Percentiles rank a stretch among this genome's conserved stretches.
phyloP scores from a whole-genome alignment of 1,284 basidiomycete species.

The Tetrapyrgos nigripes region DNA sequence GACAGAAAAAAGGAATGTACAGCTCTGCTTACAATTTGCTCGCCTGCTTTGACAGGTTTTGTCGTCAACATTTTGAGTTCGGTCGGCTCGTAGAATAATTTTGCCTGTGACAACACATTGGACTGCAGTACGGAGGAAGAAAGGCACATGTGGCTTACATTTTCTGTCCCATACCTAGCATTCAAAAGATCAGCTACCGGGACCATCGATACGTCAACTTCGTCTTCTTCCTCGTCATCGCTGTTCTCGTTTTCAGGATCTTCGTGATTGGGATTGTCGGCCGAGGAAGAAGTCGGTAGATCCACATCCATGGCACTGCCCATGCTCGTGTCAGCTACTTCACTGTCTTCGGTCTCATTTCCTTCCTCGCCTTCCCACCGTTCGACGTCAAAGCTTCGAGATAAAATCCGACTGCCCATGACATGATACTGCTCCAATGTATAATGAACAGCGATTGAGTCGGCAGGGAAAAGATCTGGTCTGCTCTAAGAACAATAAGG shows the following conservation, averaged over 20 bases:
- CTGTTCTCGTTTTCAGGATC: conserved; percentile 43
- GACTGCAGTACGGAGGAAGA: conserved; percentile 1
- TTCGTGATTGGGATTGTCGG: conserved; percentile 25
- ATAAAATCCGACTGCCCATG: conserved; percentile 94
- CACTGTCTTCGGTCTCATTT: conserved; percentile 36
- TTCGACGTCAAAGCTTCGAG: conserved; percentile 86
- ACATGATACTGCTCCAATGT: conserved; percentile 84
- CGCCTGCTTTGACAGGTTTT: conserved; percentile 75
- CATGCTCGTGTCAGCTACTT: conserved; percentile 36
- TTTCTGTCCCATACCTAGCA: conserved; percentile 86
- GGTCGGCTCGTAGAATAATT: conserved; percentile 81
- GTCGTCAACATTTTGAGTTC: conserved; percentile 86
- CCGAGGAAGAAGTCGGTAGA: conserved; percentile 19
- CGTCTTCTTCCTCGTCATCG: conserved; percentile 67
- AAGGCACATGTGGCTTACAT: conserved; percentile 57
- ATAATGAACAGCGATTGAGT: conserved; percentile 59
- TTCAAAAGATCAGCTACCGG: conserved; percentile 97
- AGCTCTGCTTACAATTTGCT: conserved; percentile 82
- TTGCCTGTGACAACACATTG: conserved; percentile 59
- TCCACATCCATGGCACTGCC: conserved; percentile 63
- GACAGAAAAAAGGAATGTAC: neutral
- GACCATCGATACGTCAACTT: conserved; percentile 88
- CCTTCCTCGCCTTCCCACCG: conserved; percentile 52
- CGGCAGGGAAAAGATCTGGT: conserved; percentile 71
- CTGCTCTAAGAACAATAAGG: conserved; percentile 54